A percentile compares a stretch with the other conserved stretches of the same genome.
These are phyloP conservation scores for Aureobasidium sp. DNA, from an alignment of 2,329 filamentous ascomycete species.

Conservation along the genomic window DNA sequence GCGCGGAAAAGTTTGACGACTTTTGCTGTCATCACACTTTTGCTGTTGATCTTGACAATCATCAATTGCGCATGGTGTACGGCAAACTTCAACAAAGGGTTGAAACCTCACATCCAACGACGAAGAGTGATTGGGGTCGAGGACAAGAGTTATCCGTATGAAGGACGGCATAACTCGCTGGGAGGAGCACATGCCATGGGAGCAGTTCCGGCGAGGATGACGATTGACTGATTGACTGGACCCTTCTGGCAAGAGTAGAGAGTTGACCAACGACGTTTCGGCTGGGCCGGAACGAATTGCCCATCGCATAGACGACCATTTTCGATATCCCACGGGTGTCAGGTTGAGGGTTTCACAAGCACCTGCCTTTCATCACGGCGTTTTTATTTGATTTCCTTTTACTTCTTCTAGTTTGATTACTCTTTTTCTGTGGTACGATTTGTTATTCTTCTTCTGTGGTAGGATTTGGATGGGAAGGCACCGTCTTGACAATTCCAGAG, in stretches of 20 bases:
- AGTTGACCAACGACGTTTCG: constrained; percentile 4
- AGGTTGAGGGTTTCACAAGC: neutral
- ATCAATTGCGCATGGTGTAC: constrained; percentile 79
- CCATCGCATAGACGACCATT: neutral
- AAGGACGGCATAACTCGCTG: constrained; percentile 13
- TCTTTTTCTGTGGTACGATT: neutral
- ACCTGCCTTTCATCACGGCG: constrained; percentile 1
- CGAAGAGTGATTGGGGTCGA: constrained; percentile 41
- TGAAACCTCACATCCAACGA: constrained; percentile 75
- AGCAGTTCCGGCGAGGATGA: constrained; percentile 32
- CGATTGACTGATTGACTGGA: constrained; percentile 33
- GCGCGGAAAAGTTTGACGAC: constrained; percentile 81
- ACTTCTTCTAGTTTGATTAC: neutral
- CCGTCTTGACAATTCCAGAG: neutral
- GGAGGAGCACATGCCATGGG: constrained; percentile 22
- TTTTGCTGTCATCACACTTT: constrained; percentile 86
- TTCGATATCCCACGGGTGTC: constrained; percentile 10
- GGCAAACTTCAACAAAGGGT: constrained; percentile 77
- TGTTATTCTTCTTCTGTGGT: neutral
- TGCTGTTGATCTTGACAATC: constrained; percentile 83
- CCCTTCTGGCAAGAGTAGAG: neutral
- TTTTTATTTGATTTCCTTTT: neutral
- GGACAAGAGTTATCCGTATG: constrained; percentile 35
- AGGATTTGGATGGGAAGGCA: neutral
- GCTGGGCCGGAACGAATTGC: constrained; percentile 2